Base-by-base conservation (phyloP, 495 filamentous ascomycete genomes). In the Penicillium desertorum region DNA sequence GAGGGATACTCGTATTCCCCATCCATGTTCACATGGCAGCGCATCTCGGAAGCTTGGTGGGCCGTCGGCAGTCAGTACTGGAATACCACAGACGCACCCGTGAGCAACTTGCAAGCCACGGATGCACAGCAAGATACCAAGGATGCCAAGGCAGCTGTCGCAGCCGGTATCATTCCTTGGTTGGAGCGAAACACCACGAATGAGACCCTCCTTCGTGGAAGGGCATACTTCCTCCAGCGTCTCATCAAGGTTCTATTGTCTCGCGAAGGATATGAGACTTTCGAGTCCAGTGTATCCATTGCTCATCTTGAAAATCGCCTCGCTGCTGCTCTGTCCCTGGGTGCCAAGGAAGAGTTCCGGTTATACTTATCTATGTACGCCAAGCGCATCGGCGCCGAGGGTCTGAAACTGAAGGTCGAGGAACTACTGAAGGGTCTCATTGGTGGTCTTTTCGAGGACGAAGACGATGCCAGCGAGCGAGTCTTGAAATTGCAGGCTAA, bases 21-120 rank as follows among this genome's bases (percentile, higher is more conserved):
- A 0, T 73, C 75, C 17, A 87, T 98, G 85, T 91, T 83, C 64
- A 81, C 85, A n/a, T 99, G 94, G 94, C 93, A 97, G 75, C 86
- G 92, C 10, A 78, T 98, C 12, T 91, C 89, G 4, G 94, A 99
- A 73, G 78, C 88, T 1, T 99, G 94, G 95, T 99, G 95, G 94
- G 92, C 94, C 3, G 90, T 97, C 1, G 93, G 92, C 22, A 93
- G 88, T 66, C 94, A 98, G 70, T 98, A 98, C 70, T 98, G 95
- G 94, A 96, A 96, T 72, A 90, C 88, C n/a, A 91, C 90, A 36
- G 92, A 93, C 59, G 86, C 88, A 12, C 89, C 90, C 0, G 81
- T 92, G 27, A 84, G 87, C 56, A 89, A 91, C 50, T 68, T 95
- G 8, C 86, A 91, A 47, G 83, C 89, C 0, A 86, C 87, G 9